These are phyloP conservation scores for Fusarium siculi DNA, from an alignment of 2,329 filamentous ascomycete genomes.

Conservation along the genomic window DNA sequence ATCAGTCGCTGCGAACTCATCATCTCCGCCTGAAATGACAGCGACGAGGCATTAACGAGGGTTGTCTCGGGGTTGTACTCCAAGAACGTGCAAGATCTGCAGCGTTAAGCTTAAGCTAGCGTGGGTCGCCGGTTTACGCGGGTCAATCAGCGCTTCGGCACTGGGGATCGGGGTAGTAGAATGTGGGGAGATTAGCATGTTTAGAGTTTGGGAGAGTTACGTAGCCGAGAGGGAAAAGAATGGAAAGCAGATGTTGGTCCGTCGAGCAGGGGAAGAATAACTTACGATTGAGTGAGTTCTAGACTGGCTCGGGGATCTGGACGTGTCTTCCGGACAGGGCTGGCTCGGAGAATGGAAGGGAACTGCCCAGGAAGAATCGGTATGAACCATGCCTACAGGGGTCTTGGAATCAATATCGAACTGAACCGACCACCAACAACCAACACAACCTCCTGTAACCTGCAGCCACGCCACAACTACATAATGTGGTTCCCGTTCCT, in stretches of 20 bases:
- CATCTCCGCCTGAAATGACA: neutral
- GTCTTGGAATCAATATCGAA: neutral
- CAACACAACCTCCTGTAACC: neutral
- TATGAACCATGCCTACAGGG: neutral
- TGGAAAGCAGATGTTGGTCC: neutral
- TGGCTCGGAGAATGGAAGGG: neutral
- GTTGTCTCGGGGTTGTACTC: neutral
- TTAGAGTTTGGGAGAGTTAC: neutral
- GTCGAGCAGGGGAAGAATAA: neutral
- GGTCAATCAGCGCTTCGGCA: slow-evolving; percentile 3
- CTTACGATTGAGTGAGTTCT: slow-evolving; percentile 14
- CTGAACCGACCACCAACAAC: neutral
- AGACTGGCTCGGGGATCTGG: neutral
- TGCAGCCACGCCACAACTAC: slow-evolving; percentile 2
- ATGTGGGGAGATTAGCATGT: neutral
- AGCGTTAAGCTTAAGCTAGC: slow-evolving; percentile 10
- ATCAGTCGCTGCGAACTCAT: neutral
- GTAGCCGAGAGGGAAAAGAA: too few species aligned
- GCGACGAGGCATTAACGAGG: slow-evolving; percentile 21
- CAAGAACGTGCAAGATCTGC: slow-evolving; percentile 15
- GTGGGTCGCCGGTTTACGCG: neutral
- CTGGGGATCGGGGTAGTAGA: neutral
- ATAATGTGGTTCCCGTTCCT: neutral
- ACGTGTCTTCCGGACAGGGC: neutral
- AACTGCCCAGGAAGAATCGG: neutral